phyloP scores from a whole-genome alignment of 495 filamentous ascomycete genomes.

The Penicillium maclennaniae region DNA sequence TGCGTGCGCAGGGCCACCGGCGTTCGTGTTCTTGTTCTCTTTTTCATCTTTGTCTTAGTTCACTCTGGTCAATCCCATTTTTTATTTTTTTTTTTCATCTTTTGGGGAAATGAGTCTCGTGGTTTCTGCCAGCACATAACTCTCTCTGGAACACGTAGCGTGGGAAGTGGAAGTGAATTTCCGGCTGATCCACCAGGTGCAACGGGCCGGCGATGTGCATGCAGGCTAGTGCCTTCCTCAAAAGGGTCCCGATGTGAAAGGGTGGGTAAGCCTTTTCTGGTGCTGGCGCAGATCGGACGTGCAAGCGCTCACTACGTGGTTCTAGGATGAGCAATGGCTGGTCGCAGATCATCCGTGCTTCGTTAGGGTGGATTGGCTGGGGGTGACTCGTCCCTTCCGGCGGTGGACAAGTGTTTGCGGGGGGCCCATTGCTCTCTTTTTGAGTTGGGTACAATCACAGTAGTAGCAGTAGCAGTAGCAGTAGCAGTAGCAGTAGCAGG shows the following conservation, averaged over 20 bases:
- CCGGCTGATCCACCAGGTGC: slow-evolving; percentile 10
- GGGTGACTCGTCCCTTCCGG: slow-evolving; percentile 13
- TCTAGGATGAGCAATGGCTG: slow-evolving; percentile 3
- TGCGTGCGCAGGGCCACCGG: slow-evolving; percentile 12
- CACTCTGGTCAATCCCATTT: slow-evolving; percentile 8
- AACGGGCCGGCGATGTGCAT: slow-evolving; percentile 11
- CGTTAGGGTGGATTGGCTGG: slow-evolving; percentile 7
- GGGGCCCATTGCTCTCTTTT: not conserved
- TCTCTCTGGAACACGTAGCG: not conserved
- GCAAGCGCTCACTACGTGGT: not conserved
- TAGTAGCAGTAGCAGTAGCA: no score
- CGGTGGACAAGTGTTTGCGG: not conserved
- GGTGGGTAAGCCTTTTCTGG: not conserved
- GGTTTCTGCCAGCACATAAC: slow-evolving; percentile 3
- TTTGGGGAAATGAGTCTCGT: slow-evolving; percentile 1
- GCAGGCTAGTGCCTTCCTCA: slow-evolving; percentile 5
- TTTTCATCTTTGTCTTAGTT: slow-evolving; percentile 4
- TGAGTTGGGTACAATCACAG: not conserved
- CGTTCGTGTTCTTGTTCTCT: not conserved
- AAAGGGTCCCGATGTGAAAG: slow-evolving; percentile 2
- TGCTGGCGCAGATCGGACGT: not conserved
- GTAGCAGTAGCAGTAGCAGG: no score
- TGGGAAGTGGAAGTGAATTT: slow-evolving; percentile 1
- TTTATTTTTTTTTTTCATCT: no score
- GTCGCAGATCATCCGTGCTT: slow-evolving; percentile 11